Conservation (phyloP, 768 basidiomycete genomes). For the Russula vinacea region DNA sequence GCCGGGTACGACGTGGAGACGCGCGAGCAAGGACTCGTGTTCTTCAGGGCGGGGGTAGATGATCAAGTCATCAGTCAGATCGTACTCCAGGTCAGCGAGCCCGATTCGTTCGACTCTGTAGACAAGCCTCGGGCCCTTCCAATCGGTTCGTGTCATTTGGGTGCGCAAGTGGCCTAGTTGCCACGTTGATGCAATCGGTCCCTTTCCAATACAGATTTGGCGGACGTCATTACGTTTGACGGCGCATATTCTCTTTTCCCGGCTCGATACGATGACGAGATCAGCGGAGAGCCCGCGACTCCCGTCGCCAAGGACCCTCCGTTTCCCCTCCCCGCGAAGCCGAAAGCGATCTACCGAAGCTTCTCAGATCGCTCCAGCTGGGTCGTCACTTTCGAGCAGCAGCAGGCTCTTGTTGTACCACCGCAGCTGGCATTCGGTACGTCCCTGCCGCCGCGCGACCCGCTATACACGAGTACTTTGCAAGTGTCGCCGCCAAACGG, state of each 20-base stretch:
- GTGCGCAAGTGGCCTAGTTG: neutral
- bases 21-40: slow-evolving; percentile 1
- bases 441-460: slow-evolving; percentile 8
- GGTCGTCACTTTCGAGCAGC: slow-evolving; percentile 21
- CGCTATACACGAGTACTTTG: slow-evolving; percentile 20
- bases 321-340: neutral
- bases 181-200: neutral
- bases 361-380: slow-evolving; percentile 24
- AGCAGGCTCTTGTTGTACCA: neutral
- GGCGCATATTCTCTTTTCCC: slow-evolving; percentile 24
- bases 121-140: slow-evolving; percentile 11
- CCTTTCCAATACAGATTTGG: slow-evolving; percentile 9
- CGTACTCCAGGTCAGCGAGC: neutral
- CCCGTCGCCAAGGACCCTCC: neutral
- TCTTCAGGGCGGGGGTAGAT: slow-evolving; percentile 4
- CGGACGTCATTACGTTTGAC: slow-evolving; percentile 21
- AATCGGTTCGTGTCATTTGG: neutral
- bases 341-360: slow-evolving; percentile 3
- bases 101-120: slow-evolving; percentile 9
- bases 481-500: slow-evolving; percentile 4
- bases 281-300: neutral
- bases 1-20: slow-evolving; percentile 10
- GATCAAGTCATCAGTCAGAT: neutral
- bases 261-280: slow-evolving; percentile 12
- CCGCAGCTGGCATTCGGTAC: slow-evolving; percentile 11